Percentiles rank a stretch among this genome's conserved stretches.
phyloP scores from a whole-genome alignment of 2,329 filamentous ascomycete genomes.

The Fusarium coicis region DNA sequence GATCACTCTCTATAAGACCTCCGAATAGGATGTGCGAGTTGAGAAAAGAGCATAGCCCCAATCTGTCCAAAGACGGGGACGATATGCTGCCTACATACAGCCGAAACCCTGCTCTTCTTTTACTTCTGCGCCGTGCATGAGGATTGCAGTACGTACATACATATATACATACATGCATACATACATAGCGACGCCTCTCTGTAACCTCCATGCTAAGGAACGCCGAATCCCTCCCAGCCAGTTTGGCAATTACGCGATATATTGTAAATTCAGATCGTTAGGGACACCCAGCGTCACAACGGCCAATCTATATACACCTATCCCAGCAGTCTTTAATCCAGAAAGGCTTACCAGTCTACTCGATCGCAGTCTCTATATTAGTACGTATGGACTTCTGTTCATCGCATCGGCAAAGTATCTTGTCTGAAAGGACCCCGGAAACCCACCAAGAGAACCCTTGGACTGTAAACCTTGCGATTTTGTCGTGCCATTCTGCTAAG shows the following conservation, averaged over 20 bases:
- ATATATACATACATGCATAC: conserved; percentile 13
- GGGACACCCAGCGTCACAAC: not conserved
- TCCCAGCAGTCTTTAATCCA: not conserved
- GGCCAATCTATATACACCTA: not conserved
- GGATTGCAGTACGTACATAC: conserved; percentile 6
- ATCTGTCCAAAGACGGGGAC: not conserved
- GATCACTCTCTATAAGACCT: not conserved
- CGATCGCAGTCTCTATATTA: not conserved
- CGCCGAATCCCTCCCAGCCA: conserved; percentile 6
- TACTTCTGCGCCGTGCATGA: not conserved
- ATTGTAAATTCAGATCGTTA: conserved; percentile 14
- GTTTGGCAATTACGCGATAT: conserved; percentile 14
- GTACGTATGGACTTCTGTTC: conserved; percentile 11
- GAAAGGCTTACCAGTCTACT: not conserved
- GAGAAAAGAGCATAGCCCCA: not conserved
- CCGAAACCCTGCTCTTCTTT: not conserved
- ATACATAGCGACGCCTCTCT: conserved; percentile 16
- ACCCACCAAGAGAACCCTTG: conserved; percentile 30
- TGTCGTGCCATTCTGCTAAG: conserved; percentile 27
- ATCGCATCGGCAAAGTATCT: conserved; percentile 16
- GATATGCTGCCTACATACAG: not conserved
- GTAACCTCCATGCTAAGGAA: conserved; percentile 23
- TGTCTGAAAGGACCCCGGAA: conserved; percentile 14
- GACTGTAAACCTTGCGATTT: conserved; percentile 9
- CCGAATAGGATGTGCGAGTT: not conserved